These are phyloP conservation scores for Epichloe gansuensis DNA, from an alignment of 2,329 filamentous ascomycete genomes.

Conservation along the genomic window DNA sequence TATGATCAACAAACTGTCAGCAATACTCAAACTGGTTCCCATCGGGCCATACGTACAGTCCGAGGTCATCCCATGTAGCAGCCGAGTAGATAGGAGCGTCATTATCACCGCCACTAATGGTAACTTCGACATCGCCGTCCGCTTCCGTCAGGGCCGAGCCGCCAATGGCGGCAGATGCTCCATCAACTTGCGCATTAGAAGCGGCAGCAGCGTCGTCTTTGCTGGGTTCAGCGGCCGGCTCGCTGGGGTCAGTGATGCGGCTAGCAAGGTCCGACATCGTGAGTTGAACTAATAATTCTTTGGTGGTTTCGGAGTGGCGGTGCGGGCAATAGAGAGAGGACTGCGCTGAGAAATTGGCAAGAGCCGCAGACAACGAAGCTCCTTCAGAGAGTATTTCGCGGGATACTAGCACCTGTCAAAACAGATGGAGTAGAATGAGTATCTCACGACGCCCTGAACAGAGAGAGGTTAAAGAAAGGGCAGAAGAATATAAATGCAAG, in stretches of 20 bases:
- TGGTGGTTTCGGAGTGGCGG: not conserved
- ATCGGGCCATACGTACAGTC: conserved; percentile 3
- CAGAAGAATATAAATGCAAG: too few species aligned
- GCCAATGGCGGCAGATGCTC: conserved; percentile 5
- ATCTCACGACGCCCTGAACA: not conserved
- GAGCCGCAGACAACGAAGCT: too few species aligned
- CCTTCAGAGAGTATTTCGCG: too few species aligned
- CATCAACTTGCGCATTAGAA: conserved; percentile 4
- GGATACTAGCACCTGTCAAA: too few species aligned
- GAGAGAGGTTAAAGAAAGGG: not conserved
- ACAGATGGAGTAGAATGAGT: too few species aligned
- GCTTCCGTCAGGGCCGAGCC: conserved; percentile 5
- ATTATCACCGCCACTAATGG: conserved; percentile 4
- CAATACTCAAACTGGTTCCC: not conserved
- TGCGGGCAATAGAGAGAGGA: not conserved
- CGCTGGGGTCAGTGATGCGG: conserved; percentile 3
- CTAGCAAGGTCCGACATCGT: conserved; percentile 8
- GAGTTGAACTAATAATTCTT: not conserved
- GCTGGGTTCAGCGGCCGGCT: not conserved
- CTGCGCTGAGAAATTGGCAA: too few species aligned
- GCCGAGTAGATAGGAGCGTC: conserved; percentile 6
- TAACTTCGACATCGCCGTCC: conserved; percentile 8
- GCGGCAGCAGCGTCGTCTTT: not conserved
- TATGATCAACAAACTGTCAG: conserved; percentile 7
- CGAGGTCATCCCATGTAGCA: conserved; percentile 6